Conservation (phyloP, 257 asterid species). For the Thymus quinquecostatus region DNA sequence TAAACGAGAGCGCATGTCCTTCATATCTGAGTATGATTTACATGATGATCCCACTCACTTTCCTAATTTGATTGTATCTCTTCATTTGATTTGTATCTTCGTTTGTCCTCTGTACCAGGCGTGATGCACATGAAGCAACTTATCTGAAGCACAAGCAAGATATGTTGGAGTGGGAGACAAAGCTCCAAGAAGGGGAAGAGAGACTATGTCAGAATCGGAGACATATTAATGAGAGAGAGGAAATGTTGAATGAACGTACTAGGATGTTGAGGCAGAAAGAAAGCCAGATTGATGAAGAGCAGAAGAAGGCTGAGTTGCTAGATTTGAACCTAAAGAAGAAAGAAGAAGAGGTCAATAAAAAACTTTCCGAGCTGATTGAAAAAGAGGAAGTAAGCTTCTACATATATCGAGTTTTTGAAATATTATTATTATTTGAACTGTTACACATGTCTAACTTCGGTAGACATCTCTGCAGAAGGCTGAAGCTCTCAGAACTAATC, state of each 20-base stretch:
- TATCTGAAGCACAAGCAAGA: slow-evolving; percentile 69
- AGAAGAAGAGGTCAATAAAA: slow-evolving; percentile 57
- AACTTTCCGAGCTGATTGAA: slow-evolving; percentile 48
- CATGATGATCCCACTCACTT: neutral
- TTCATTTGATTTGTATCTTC: neutral
- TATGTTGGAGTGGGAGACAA: slow-evolving; percentile 71
- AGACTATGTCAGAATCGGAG: slow-evolving; percentile 70
- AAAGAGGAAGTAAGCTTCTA: slow-evolving; percentile 73
- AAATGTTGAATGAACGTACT: slow-evolving; percentile 52
- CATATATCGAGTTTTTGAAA: neutral
- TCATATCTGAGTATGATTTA: slow-evolving; percentile 70
- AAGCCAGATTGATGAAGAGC: slow-evolving; percentile 60
- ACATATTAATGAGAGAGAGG: slow-evolving; percentile 75
- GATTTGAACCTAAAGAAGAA: slow-evolving; percentile 53
- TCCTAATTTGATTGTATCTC: neutral
- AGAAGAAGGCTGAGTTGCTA: slow-evolving; percentile 50
- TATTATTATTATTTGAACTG: neutral
- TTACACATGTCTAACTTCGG: slow-evolving; percentile 17
- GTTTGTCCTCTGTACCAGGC: slow-evolving; percentile 43
- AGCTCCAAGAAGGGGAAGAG: slow-evolving; percentile 89
- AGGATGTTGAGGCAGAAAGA: slow-evolving; percentile 58
- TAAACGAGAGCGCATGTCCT: slow-evolving; percentile 70
- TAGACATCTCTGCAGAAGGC: slow-evolving; percentile 59
- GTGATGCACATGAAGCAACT: slow-evolving; percentile 70
- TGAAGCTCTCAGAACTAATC: slow-evolving; percentile 46